A percentile compares a stretch with the other conserved stretches of the same genome.
phyloP scores from a whole-genome alignment of 257 asterid species.

The Petunia axillaris region DNA sequence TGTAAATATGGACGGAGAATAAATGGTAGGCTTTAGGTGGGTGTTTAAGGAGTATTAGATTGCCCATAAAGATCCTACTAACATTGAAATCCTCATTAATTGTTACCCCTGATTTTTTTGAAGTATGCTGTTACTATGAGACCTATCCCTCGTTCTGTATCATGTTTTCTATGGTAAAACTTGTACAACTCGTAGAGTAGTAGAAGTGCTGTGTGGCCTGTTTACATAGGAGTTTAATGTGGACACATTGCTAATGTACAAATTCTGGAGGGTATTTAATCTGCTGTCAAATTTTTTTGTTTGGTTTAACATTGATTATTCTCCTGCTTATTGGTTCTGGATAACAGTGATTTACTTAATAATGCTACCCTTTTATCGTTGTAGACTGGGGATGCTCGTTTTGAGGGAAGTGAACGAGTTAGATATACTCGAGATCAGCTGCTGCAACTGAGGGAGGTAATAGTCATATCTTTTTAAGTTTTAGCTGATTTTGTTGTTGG shows the following conservation, averaged over 20 bases:
- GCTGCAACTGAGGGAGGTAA: slow-evolving; percentile 85
- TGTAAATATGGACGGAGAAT: slow-evolving; percentile 81
- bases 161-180: background rate
- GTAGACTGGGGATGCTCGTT: slow-evolving; percentile 80
- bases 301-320: background rate
- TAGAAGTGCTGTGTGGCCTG: background rate
- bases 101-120: background rate
- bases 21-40: slow-evolving; percentile 70
- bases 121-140: slow-evolving; percentile 4
- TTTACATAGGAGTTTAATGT: background rate
- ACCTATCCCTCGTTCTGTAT: background rate
- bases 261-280: background rate
- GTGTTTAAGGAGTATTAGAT: slow-evolving; percentile 44
- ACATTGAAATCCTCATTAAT: slow-evolving; percentile 35
- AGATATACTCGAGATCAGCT: slow-evolving; percentile 75
- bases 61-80: slow-evolving; percentile 65
- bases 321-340: background rate
- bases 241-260: slow-evolving; percentile 20
- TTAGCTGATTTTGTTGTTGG: background rate
- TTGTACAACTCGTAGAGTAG: background rate
- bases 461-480: slow-evolving; percentile 17
- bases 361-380: background rate
- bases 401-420: slow-evolving; percentile 72
- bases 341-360: background rate
- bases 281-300: slow-evolving; percentile 11